Evolutionary conservation across 148 eudicot species (phyloP).

Genomic region (Suaeda aralocaspica): DNA sequence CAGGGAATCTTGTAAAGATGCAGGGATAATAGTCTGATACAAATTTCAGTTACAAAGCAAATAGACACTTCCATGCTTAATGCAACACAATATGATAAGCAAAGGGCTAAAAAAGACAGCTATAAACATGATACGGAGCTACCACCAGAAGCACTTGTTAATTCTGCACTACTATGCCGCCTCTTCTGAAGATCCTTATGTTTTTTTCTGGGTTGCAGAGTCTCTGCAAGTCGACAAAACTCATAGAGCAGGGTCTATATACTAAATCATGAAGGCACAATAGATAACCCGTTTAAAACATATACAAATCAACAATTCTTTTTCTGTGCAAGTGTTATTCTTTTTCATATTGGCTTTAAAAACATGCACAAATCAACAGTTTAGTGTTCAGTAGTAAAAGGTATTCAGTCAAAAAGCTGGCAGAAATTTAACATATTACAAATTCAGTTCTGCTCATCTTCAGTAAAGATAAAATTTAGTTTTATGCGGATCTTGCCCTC

Average conservation of each 20-base stretch:
- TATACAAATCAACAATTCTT: neutral
- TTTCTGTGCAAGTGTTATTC: neutral
- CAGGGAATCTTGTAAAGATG: constrained; percentile 40
- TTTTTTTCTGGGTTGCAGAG: constrained; percentile 67
- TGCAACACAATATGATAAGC: neutral
- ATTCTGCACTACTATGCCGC: constrained; percentile 31
- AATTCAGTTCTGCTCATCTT: constrained; percentile 62
- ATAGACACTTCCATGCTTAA: constrained; percentile 2
- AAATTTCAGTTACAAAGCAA: constrained; percentile 25
- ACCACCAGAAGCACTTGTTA: constrained; percentile 33
- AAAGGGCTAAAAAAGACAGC: constrained; percentile 12
- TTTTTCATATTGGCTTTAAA: neutral
- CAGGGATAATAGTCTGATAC: constrained; percentile 32
- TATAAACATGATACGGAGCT: constrained; percentile 38
- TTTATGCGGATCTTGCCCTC: constrained; percentile 74
- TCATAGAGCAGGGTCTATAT: neutral
- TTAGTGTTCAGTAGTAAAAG: neutral
- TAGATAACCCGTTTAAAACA: too few relatives aligned
- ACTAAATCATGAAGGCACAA: neutral
- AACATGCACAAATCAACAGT: neutral
- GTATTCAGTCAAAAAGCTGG: neutral
- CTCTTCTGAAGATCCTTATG: constrained; percentile 35
- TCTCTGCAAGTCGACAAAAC: constrained; percentile 54
- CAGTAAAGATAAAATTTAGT: constrained; percentile 60
- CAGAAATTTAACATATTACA: constrained; percentile 53